Evolutionary conservation across 495 filamentous ascomycete species (phyloP), one percentile per base, ranked within the genome.

Genomic region (Haplographium delicatum): DNA sequence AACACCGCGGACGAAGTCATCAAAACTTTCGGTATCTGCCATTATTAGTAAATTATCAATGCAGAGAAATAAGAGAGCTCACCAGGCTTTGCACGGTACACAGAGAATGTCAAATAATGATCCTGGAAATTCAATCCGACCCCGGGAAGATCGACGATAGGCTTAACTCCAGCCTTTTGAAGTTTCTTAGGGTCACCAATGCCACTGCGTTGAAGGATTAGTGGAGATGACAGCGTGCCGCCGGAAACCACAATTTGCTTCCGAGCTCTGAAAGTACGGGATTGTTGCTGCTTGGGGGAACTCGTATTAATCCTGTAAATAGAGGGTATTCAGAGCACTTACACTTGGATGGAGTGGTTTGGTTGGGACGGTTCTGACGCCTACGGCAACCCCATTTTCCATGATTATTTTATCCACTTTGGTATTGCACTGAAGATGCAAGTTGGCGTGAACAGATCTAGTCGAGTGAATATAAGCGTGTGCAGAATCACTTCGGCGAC

Each of bases 341-440:
- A 62, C 59, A 10, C 53, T 57, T 27, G 72, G 72, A 31, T 66
- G 56, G 4, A 84, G 69, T 23, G 77, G 72, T 48, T 78, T 79
- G 13, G 75, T 76, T 1, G 77, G 75, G 5, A 81, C 63, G 1
- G 71, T 75, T 41, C 74, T 73, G 19, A 88, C 78, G 31, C 74
- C 84, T 9, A 84, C 80, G 3, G 84, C 83, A 25, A 75, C 68
- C 24, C 78, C 80, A 50, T 85, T 76, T 50, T 90, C 84, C 42
- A 91, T 79, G 48, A 89, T 84, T 11, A 89, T 70, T 63, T 84
- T 88, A 60, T 89, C 85, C n/a, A 87, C 79, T 63, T 90, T 91
- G 59, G 85, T 90, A 66, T 88, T 86, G 65, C 79, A 83, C 54
- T 82, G 80, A 1, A 91, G 71, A 58, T 89, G 86, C 20, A 91